These are phyloP conservation scores for Metschnikowia kunwiensis DNA, from an alignment of 805 yeast genomes.

Conservation along the genomic window DNA sequence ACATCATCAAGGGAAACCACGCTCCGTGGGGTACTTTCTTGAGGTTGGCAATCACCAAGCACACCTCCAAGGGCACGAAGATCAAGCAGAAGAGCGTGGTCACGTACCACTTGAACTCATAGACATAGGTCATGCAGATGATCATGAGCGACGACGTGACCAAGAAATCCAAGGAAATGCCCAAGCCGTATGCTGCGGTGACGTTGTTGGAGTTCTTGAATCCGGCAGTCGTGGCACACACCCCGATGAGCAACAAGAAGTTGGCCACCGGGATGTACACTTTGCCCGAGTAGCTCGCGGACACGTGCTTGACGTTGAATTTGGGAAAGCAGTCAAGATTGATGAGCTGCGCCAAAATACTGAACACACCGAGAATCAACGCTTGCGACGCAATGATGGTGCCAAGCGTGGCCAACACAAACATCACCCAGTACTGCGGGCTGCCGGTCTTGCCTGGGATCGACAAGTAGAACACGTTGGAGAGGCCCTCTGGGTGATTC, in stretches of 20 bases:
- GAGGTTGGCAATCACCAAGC: constrained; percentile 46
- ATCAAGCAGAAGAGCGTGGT: constrained; percentile 33
- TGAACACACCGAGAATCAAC: constrained; percentile 52
- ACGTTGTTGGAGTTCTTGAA: constrained; percentile 48
- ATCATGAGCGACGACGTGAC: constrained; percentile 49
- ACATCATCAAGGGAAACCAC: constrained; percentile 55
- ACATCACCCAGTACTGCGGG: constrained; percentile 48
- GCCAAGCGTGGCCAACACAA: constrained; percentile 51
- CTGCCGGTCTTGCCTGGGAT: constrained; percentile 49
- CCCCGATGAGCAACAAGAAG: constrained; percentile 50
- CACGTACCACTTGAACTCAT: constrained; percentile 32
- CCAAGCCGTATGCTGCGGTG: constrained; percentile 60
- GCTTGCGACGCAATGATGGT: constrained; percentile 63
- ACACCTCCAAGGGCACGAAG: constrained; percentile 47
- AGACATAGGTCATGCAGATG: constrained; percentile 46
- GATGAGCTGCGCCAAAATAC: constrained; percentile 51
- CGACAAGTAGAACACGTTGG: constrained; percentile 47
- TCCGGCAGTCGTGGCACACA: constrained; percentile 49
- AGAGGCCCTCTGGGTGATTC: constrained; percentile 34
- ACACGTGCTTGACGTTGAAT: constrained; percentile 44
- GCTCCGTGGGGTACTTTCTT: constrained; percentile 58
- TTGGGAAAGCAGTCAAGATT: constrained; percentile 54
- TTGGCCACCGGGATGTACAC: constrained; percentile 53
- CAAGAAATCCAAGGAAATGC: constrained; percentile 53
- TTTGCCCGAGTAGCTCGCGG: constrained; percentile 45